phyloP scores from a whole-genome alignment of 108 stramenopile genomes.

The Fragilaria radians region DNA sequence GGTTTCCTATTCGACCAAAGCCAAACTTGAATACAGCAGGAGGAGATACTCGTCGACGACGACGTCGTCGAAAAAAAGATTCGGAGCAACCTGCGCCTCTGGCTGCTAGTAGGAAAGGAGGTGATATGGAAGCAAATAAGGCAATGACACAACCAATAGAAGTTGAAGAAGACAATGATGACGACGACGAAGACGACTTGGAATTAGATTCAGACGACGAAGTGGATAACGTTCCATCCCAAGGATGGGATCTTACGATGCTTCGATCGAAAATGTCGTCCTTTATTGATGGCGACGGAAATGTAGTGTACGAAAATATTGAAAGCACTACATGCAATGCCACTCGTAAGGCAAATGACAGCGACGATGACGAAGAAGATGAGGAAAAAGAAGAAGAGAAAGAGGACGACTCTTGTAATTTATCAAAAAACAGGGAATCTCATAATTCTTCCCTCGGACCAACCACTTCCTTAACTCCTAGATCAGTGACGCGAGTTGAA shows the following conservation, averaged over 20 bases:
- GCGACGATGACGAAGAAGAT: constrained; percentile 9
- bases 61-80: constrained; percentile 11
- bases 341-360: background rate
- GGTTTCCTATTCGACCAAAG: constrained; percentile 75
- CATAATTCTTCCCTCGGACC: constrained; percentile 1
- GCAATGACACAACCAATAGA: constrained; percentile 9
- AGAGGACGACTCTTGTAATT: constrained; percentile 20
- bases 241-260: constrained; percentile 76
- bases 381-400: constrained; percentile 12
- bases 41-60: constrained; percentile 19
- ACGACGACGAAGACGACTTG: constrained; percentile 20
- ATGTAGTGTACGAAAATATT: constrained; percentile 79
- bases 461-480: constrained; percentile 34
- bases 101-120: background rate
- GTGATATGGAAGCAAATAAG: constrained; percentile 22
- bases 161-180: constrained; percentile 20
- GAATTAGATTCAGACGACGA: constrained; percentile 29
- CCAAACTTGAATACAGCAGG: constrained; percentile 19
- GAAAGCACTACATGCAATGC: constrained; percentile 1
- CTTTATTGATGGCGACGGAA: constrained; percentile 83
- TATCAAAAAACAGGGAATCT: constrained; percentile 25
- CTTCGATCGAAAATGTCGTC: constrained; percentile 86
- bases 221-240: constrained; percentile 21
- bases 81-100: constrained; percentile 6
- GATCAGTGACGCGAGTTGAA: constrained; percentile 54